phyloP scores from a whole-genome alignment of 2,329 filamentous ascomycete genomes.

The Claviceps maximensis region DNA sequence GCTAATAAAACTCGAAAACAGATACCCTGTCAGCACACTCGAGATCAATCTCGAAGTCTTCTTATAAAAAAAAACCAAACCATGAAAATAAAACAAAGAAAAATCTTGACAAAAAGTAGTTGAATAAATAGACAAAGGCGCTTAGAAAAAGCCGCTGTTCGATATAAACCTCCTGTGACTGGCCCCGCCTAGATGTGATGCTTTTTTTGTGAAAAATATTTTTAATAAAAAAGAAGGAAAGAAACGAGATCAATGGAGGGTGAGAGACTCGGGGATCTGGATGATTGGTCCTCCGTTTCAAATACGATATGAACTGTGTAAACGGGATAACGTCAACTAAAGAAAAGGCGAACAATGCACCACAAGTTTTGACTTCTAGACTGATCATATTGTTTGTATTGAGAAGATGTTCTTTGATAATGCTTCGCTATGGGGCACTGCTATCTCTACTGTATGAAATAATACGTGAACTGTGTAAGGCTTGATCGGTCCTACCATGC shows the following conservation, averaged over 20 bases:
- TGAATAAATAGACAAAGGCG: no score
- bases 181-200: no score
- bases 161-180: background rate
- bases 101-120: background rate
- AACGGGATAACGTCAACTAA: background rate
- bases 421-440: background rate
- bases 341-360: background rate
- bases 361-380: background rate
- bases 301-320: background rate
- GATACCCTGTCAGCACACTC: slow-evolving; percentile 83
- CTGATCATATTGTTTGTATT: background rate
- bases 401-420: background rate
- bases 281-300: background rate
- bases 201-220: no score
- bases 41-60: slow-evolving; percentile 94
- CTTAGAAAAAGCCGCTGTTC: no score
- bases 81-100: background rate
- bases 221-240: no score
- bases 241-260: no score
- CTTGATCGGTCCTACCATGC: background rate
- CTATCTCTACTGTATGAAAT: background rate
- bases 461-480: background rate
- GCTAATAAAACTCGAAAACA: slow-evolving; percentile 16
- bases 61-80: slow-evolving; percentile 38
- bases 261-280: slow-evolving; percentile 10